Conservation (phyloP, 2,329 filamentous ascomycete species). For the Furcasterigmium sp. region DNA sequence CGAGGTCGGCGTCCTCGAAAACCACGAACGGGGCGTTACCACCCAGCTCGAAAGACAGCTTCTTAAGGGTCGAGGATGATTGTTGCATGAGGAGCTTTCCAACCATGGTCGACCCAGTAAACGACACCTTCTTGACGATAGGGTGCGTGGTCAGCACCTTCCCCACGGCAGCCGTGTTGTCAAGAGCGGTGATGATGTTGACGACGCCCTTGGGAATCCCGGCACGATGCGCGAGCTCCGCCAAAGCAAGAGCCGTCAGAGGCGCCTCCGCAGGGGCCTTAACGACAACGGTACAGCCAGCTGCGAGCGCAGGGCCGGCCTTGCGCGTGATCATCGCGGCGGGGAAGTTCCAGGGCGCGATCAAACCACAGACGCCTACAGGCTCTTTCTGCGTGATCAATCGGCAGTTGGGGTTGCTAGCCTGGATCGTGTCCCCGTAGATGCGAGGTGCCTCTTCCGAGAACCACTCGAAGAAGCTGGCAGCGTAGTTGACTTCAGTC, state of each 20-base stretch:
- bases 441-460: constrained; percentile 52
- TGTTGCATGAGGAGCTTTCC: constrained; percentile 60
- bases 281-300: constrained; percentile 65
- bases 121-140: constrained; percentile 63
- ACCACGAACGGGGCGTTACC: constrained; percentile 74
- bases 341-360: constrained; percentile 63
- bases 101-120: constrained; percentile 56
- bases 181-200: constrained; percentile 16
- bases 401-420: constrained; percentile 46
- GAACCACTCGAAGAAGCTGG: constrained; percentile 59
- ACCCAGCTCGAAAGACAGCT: constrained; percentile 68
- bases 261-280: constrained; percentile 70
- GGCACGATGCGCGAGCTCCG: constrained; percentile 58
- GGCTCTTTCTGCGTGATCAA: constrained; percentile 62
- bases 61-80: constrained; percentile 63
- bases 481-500: constrained; percentile 53
- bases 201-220: constrained; percentile 64
- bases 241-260: constrained; percentile 60
- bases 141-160: constrained; percentile 20
- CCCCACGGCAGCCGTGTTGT: neutral
- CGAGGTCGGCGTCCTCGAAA: constrained; percentile 68
- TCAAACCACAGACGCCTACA: constrained; percentile 61
- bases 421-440: constrained; percentile 57
- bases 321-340: constrained; percentile 43
- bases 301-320: constrained; percentile 51